These are phyloP conservation scores for Termitomyces sp. DNA, from an alignment of 768 basidiomycete genomes.

Conservation along the genomic window DNA sequence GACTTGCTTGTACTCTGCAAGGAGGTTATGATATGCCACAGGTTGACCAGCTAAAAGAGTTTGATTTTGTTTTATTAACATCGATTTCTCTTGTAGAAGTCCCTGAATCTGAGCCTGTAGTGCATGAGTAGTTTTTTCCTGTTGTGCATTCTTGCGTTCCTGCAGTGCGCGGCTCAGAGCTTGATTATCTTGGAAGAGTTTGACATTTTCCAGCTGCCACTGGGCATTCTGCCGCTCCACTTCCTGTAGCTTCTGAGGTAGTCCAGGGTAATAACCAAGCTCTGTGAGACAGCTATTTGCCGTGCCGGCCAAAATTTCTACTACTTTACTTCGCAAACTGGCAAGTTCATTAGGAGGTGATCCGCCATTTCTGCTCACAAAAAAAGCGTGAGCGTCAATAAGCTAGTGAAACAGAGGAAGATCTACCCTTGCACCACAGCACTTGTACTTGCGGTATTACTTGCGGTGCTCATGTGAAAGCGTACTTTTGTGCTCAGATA, in stretches of 20 bases:
- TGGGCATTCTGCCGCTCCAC: constrained; percentile 24
- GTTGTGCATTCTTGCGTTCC: constrained; percentile 16
- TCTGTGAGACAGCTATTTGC: constrained; percentile 43
- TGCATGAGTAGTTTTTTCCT: constrained; percentile 14
- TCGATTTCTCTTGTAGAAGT: constrained; percentile 15
- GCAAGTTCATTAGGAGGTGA: not conserved
- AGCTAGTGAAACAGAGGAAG: not conserved
- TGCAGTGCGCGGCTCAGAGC: constrained; percentile 21
- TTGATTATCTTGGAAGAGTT: constrained; percentile 34
- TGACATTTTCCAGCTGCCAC: constrained; percentile 32
- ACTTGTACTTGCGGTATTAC: constrained; percentile 1
- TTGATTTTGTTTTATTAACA: constrained; percentile 14
- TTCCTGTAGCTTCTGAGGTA: constrained; percentile 30
- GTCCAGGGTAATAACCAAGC: constrained; percentile 40
- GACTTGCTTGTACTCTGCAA: constrained; percentile 13
- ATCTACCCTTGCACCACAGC: constrained; percentile 2
- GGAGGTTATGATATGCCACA: constrained; percentile 13
- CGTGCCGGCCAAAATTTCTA: constrained; percentile 38
- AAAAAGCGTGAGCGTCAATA: not conserved
- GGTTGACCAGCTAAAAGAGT: constrained; percentile 10
- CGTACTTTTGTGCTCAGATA: not conserved
- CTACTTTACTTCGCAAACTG: constrained; percentile 28
- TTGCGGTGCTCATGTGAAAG: no score
- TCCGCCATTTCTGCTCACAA: not conserved
- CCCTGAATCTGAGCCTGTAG: constrained; percentile 18